Conservation (phyloP, 1,284 basidiomycete species). For the Sanghuangporus baumii region DNA sequence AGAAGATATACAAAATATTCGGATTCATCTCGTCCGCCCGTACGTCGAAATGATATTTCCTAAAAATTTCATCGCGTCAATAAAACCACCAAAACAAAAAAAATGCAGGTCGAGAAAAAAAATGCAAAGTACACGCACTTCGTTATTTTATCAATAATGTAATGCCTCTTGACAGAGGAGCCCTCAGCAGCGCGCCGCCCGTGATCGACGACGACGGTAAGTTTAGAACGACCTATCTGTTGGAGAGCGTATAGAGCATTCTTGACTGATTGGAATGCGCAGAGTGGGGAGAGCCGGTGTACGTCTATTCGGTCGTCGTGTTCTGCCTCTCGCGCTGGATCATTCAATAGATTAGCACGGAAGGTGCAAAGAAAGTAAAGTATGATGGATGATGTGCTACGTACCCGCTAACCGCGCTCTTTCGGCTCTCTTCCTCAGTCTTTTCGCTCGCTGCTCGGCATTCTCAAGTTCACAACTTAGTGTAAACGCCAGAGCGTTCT, state of each 20-base stretch:
- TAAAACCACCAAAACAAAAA: background rate
- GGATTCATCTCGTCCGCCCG: constrained; percentile 11
- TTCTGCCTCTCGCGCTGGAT: constrained; percentile 38
- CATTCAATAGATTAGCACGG: constrained; percentile 21
- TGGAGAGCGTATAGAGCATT: constrained; percentile 55
- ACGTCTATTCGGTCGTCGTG: constrained; percentile 58
- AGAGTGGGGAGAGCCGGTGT: constrained; percentile 67
- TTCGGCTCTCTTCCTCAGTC: constrained; percentile 14
- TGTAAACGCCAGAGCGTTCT: constrained; percentile 1
- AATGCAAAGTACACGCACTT: background rate
- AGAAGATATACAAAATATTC: constrained; percentile 10
- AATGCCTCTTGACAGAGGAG: constrained; percentile 67
- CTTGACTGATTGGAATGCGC: constrained; percentile 61
- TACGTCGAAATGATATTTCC: constrained; percentile 11
- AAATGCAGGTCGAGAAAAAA: background rate
- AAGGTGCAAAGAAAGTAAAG: background rate
- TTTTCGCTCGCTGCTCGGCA: background rate
- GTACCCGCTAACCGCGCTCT: constrained; percentile 9
- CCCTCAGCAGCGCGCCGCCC: constrained; percentile 69
- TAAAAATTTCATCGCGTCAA: background rate
- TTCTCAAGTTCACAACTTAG: constrained; percentile 10
- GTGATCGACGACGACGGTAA: constrained; percentile 75
- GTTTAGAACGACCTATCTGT: constrained; percentile 41
- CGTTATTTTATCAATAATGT: constrained; percentile 13
- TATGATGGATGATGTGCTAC: background rate